Conservation (phyloP, 345 rosid genomes). For the Brassica carinata region DNA sequence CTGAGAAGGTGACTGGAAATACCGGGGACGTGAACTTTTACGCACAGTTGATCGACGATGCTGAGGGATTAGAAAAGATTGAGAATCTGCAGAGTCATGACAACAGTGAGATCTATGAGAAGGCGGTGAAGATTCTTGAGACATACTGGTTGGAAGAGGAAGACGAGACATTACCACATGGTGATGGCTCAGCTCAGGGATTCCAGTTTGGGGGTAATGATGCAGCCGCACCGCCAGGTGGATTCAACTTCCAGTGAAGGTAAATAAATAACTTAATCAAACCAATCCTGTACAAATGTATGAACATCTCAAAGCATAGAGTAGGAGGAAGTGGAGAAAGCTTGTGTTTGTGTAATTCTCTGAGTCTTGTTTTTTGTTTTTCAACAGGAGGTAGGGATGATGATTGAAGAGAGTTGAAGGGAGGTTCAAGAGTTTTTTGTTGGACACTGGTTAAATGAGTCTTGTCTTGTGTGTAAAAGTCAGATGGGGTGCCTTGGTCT, state of each 20-base stretch:
- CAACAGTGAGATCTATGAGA: slow-evolving; percentile 82
- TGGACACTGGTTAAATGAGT: slow-evolving; percentile 32
- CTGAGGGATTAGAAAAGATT: slow-evolving; percentile 78
- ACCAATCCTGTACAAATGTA: background rate
- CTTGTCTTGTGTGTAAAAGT: slow-evolving; percentile 34
- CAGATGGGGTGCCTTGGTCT: slow-evolving; percentile 32
- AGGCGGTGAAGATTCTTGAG: slow-evolving; percentile 83
- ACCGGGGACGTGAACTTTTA: slow-evolving; percentile 61
- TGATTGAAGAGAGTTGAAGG: slow-evolving; percentile 24
- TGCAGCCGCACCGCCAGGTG: slow-evolving; percentile 69
- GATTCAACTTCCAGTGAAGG: slow-evolving; percentile 81
- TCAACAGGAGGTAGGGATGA: slow-evolving; percentile 29
- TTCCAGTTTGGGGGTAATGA: slow-evolving; percentile 67
- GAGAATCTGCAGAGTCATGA: slow-evolving; percentile 87
- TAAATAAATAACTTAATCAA: slow-evolving; percentile 6
- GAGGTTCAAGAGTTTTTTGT: slow-evolving; percentile 11
- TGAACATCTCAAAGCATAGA: slow-evolving; percentile 1
- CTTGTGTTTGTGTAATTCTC: slow-evolving; percentile 4
- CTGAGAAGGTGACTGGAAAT: slow-evolving; percentile 60
- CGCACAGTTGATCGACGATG: slow-evolving; percentile 77
- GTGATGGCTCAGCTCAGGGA: slow-evolving; percentile 58
- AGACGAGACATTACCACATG: slow-evolving; percentile 73
- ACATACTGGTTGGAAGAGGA: slow-evolving; percentile 83
- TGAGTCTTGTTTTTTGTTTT: slow-evolving; percentile 35
- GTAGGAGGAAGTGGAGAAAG: slow-evolving; percentile 2